A percentile compares a stretch with the other conserved stretches of the same genome.
Conservation (phyloP, 2,329 filamentous ascomycete species). For the Madurella fahalii region DNA sequence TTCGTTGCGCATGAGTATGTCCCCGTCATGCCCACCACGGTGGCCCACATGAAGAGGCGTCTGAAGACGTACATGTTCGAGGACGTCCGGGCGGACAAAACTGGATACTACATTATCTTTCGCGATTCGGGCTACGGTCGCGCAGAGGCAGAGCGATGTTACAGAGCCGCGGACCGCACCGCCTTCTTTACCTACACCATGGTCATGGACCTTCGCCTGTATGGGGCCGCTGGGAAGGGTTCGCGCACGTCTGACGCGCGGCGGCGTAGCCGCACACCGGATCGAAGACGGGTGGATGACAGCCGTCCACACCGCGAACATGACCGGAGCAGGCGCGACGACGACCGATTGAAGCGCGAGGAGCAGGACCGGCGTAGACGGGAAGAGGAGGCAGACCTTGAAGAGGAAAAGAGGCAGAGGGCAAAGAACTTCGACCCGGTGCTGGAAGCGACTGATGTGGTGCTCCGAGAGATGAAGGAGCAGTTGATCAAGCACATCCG, state of each 20-base stretch:
- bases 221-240: slow-evolving; percentile 30
- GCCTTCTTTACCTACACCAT: slow-evolving; percentile 88
- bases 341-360: slow-evolving; percentile 48
- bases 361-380: slow-evolving; percentile 62
- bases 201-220: slow-evolving; percentile 74
- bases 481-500: slow-evolving; percentile 88
- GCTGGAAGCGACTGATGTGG: slow-evolving; percentile 71
- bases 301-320: slow-evolving; percentile 33
- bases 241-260: slow-evolving; percentile 27
- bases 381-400: slow-evolving; percentile 76
- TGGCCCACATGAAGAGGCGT: slow-evolving; percentile 85
- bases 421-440: slow-evolving; percentile 91
- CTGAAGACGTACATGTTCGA: slow-evolving; percentile 79
- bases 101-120: slow-evolving; percentile 91
- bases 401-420: slow-evolving; percentile 84
- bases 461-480: slow-evolving; percentile 76
- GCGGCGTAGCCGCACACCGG: slow-evolving; percentile 36
- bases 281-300: slow-evolving; percentile 37
- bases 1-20: slow-evolving; percentile 86
- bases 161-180: slow-evolving; percentile 70
- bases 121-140: slow-evolving; percentile 72
- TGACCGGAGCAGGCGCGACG: slow-evolving; percentile 14
- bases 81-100: slow-evolving; percentile 76
- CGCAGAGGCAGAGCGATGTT: slow-evolving; percentile 77
- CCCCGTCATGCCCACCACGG: slow-evolving; percentile 77